A percentile compares a stretch with the other conserved stretches of the same genome.
phyloP scores from a whole-genome alignment of 495 filamentous ascomycete species.

The Immersiella caudata region DNA sequence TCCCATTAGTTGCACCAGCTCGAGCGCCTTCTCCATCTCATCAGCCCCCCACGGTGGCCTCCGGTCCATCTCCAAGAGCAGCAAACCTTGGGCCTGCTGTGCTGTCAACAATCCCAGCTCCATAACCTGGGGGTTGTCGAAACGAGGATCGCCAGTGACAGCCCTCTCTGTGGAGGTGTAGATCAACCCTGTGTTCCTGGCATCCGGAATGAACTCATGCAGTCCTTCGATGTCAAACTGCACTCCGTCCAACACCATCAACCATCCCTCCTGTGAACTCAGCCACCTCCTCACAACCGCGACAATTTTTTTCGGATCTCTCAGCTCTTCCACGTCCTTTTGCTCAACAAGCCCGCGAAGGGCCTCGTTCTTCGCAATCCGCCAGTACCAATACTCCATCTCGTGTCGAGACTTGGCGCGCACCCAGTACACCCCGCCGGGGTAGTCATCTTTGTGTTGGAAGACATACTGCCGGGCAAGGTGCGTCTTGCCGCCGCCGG shows the following conservation, averaged over 20 bases:
- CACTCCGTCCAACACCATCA: constrained; percentile 76
- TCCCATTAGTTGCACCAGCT: constrained; percentile 71
- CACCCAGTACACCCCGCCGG: constrained; percentile 81
- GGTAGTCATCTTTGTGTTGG: constrained; percentile 63
- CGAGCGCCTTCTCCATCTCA: constrained; percentile 62
- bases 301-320: constrained; percentile 59
- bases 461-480: constrained; percentile 83
- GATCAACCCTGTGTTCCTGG: constrained; percentile 68
- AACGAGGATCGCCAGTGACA: constrained; percentile 65
- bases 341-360: constrained; percentile 50
- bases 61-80: constrained; percentile 56
- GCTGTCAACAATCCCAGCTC: constrained; percentile 60
- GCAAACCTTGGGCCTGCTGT: constrained; percentile 49
- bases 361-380: constrained; percentile 69
- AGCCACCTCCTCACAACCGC: constrained; percentile 70
- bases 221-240: constrained; percentile 67
- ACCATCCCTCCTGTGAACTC: constrained; percentile 68
- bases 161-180: constrained; percentile 75
- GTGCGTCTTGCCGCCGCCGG: constrained; percentile 82
- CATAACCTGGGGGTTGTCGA: constrained; percentile 76
- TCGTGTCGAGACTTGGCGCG: constrained; percentile 67
- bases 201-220: constrained; percentile 69
- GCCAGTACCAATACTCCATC: constrained; percentile 69
- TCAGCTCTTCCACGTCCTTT: constrained; percentile 39
- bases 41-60: constrained; percentile 60